Percentiles rank a stretch among this genome's conserved stretches.
Evolutionary conservation across 1,139 yeast genomes (phyloP).

Genomic region (Nakaseomyces kungkrabaensis): DNA sequence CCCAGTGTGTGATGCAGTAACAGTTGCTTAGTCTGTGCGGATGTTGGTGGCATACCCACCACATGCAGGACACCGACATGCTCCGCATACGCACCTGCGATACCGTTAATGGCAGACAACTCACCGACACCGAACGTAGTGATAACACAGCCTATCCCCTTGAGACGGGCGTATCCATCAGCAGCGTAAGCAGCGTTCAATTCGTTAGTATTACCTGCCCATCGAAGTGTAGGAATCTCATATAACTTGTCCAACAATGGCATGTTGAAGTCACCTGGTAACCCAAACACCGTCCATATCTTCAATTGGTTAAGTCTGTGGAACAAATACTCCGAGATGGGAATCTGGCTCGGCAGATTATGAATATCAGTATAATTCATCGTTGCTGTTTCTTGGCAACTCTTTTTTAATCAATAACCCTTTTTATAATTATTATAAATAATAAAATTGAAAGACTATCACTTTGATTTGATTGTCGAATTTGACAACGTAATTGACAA

Average conservation of each 20-base stretch:
- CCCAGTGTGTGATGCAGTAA: conserved; percentile 60
- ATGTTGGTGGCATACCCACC: conserved; percentile 49
- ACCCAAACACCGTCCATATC: conserved; percentile 49
- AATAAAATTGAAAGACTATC: too few species aligned
- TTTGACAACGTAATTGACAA: too few species aligned
- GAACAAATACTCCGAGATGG: conserved; percentile 47
- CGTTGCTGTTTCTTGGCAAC: too few species aligned
- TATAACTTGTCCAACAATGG: conserved; percentile 47
- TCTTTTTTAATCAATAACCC: too few species aligned
- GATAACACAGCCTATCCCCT: conserved; percentile 41
- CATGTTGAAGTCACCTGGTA: conserved; percentile 58
- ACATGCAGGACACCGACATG: conserved; percentile 48
- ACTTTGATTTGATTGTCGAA: too few species aligned
- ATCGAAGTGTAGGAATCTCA: conserved; percentile 40
- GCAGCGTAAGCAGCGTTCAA: conserved; percentile 44
- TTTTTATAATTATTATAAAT: too few species aligned
- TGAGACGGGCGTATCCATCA: conserved; percentile 55
- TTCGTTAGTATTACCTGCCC: conserved; percentile 63
- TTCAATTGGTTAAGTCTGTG: conserved; percentile 46
- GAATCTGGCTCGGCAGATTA: conserved; percentile 17
- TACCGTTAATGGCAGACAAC: conserved; percentile 47
- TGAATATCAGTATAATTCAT: conserved; percentile 9
- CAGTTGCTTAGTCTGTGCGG: conserved; percentile 48
- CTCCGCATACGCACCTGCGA: conserved; percentile 52
- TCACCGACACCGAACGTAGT: conserved; percentile 66